Percentiles rank a stretch among this genome's conserved stretches.
These are phyloP conservation scores for Ganoderma multipileum DNA, from an alignment of 1,284 basidiomycete genomes.

Conservation along the genomic window DNA sequence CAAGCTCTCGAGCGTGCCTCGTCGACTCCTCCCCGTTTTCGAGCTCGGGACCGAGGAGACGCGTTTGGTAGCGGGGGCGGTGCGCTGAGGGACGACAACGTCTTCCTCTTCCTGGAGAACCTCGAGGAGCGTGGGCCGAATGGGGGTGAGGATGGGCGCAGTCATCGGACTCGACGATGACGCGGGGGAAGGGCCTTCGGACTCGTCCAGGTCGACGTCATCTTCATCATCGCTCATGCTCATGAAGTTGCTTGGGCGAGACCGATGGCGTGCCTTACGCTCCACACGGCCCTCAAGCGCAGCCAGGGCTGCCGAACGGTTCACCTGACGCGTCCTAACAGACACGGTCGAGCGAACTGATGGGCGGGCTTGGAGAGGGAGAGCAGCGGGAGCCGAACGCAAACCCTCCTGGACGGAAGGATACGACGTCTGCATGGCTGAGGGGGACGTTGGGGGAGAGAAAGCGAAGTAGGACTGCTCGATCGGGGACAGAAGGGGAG, in stretches of 20 bases:
- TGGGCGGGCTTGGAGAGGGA: slow-evolving; percentile 28
- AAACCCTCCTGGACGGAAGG: slow-evolving; percentile 12
- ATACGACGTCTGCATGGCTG: slow-evolving; percentile 20
- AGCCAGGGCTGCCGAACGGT: slow-evolving; percentile 62
- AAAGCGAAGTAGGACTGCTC: slow-evolving; percentile 34
- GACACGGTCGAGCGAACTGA: slow-evolving; percentile 39
- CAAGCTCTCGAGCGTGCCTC: slow-evolving; percentile 51
- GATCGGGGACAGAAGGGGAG: slow-evolving; percentile 31
- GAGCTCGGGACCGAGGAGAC: slow-evolving; percentile 14
- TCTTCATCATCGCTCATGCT: slow-evolving; percentile 69
- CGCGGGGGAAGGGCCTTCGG: slow-evolving; percentile 6
- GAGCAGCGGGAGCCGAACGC: slow-evolving; percentile 15
- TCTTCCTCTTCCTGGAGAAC: slow-evolving; percentile 42
- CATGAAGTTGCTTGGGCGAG: slow-evolving; percentile 61
- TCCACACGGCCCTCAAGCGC: slow-evolving; percentile 62
- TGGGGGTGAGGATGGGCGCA: background rate
- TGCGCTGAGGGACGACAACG: slow-evolving; percentile 37
- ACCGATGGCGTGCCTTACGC: slow-evolving; percentile 19
- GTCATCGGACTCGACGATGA: background rate
- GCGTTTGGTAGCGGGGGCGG: slow-evolving; percentile 9
- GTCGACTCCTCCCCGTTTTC: slow-evolving; percentile 33
- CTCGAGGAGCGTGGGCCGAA: slow-evolving; percentile 27
- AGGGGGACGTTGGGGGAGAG: slow-evolving; percentile 31
- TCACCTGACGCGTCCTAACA: slow-evolving; percentile 40
- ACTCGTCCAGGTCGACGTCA: slow-evolving; percentile 40